Evolutionary conservation across 1,284 basidiomycete genomes (phyloP).

Genomic region (Ganoderma lucidum): DNA sequence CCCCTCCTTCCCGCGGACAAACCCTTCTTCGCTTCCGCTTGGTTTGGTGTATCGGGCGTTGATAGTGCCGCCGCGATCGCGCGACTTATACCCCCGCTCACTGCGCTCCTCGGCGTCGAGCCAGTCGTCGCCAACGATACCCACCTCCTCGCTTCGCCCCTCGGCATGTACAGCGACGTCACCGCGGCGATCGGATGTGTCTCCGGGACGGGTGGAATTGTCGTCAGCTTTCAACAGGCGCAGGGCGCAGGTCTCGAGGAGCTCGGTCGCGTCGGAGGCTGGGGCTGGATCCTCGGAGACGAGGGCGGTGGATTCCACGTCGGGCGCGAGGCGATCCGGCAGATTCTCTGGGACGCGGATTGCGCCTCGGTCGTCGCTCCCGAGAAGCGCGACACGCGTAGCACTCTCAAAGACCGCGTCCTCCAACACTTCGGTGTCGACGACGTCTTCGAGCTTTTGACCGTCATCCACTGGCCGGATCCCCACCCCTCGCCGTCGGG

Average conservation of each 20-base stretch:
- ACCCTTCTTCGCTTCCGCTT: slow-evolving; percentile 66
- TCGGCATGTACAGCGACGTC: slow-evolving; percentile 65
- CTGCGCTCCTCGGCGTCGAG: slow-evolving; percentile 61
- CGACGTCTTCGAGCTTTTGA: slow-evolving; percentile 67
- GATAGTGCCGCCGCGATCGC: slow-evolving; percentile 70
- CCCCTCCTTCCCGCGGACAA: slow-evolving; percentile 46
- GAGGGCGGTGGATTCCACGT: slow-evolving; percentile 82
- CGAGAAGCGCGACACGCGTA: slow-evolving; percentile 32
- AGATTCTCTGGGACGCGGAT: slow-evolving; percentile 67
- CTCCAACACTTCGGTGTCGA: slow-evolving; percentile 63
- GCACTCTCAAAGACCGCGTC: slow-evolving; percentile 46
- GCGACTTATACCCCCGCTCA: slow-evolving; percentile 58
- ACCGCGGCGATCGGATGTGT: slow-evolving; percentile 69
- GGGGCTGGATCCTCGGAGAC: slow-evolving; percentile 86
- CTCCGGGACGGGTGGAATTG: slow-evolving; percentile 76
- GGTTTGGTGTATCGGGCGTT: slow-evolving; percentile 82
- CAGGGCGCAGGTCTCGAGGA: slow-evolving; percentile 52
- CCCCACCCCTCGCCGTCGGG: slow-evolving; percentile 35
- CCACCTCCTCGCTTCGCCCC: slow-evolving; percentile 75
- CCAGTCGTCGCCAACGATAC: slow-evolving; percentile 79
- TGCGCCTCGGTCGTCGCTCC: slow-evolving; percentile 52
- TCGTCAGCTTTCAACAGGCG: slow-evolving; percentile 65
- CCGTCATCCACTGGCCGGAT: slow-evolving; percentile 66
- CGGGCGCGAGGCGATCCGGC: slow-evolving; percentile 74
- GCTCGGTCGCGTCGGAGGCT: slow-evolving; percentile 77